Evolutionary conservation across 805 yeast species (phyloP).

Genomic region (Clavispora carvajalis): DNA sequence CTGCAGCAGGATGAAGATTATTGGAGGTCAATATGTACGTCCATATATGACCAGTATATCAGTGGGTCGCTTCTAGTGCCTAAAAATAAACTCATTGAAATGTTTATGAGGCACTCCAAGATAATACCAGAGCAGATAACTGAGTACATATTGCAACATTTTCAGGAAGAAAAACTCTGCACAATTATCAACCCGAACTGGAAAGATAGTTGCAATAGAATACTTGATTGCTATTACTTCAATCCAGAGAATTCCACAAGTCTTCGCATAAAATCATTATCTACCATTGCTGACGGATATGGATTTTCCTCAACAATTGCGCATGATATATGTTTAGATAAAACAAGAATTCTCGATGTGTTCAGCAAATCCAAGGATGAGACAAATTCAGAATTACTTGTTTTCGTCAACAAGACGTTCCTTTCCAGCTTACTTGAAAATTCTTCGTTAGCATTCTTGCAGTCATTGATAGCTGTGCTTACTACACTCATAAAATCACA

Average conservation of each 20-base stretch:
- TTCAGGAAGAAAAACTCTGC: slow-evolving; percentile 47
- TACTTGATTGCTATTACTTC: slow-evolving; percentile 43
- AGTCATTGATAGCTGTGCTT: slow-evolving; percentile 13
- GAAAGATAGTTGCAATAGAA: slow-evolving; percentile 39
- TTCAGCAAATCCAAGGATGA: slow-evolving; percentile 25
- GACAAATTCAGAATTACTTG: slow-evolving; percentile 27
- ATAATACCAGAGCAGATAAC: slow-evolving; percentile 34
- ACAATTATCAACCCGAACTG: slow-evolving; percentile 49
- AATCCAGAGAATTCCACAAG: slow-evolving; percentile 9
- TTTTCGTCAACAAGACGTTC: slow-evolving; percentile 21
- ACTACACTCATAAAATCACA: slow-evolving; percentile 8
- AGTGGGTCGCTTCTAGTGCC: slow-evolving; percentile 38
- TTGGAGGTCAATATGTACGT: slow-evolving; percentile 31
- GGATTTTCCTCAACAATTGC: slow-evolving; percentile 27
- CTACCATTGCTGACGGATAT: slow-evolving; percentile 32
- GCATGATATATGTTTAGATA: slow-evolving; percentile 23
- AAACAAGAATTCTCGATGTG: slow-evolving; percentile 29
- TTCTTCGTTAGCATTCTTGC: slow-evolving; percentile 12
- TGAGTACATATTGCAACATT: slow-evolving; percentile 43
- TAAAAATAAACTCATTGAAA: slow-evolving; percentile 34
- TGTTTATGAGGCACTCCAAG: slow-evolving; percentile 34
- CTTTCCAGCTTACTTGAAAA: slow-evolving; percentile 20
- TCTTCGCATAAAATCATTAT: slow-evolving; percentile 28
- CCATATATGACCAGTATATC: slow-evolving; percentile 27
- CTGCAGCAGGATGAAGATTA: slow-evolving; percentile 26